Base-by-base conservation (phyloP, 2,329 filamentous ascomycete genomes). In the Colletotrichum paranaense region DNA sequence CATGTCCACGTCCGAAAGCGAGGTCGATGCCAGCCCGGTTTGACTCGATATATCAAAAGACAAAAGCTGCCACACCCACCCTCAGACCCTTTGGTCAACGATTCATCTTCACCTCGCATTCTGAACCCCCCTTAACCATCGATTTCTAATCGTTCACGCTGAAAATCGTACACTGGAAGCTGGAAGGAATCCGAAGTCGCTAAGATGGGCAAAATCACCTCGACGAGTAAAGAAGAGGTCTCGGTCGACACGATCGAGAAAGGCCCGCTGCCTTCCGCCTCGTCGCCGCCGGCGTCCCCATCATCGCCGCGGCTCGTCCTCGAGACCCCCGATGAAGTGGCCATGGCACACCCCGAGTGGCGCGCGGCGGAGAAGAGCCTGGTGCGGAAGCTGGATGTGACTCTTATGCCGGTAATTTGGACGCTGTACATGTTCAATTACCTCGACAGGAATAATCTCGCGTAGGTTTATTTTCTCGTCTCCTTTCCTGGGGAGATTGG, bases 351-450 rank as follows among this genome's bases (percentile, higher is more conserved):
- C 19, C 56, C 71, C 22, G 67, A 73, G 55, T 73, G 67, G 71
- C 32, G 28, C 16, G 71, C 67, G 28, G 46, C 67, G 6, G 71
- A 73, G 49, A 73, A 46, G 46, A 52, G 35, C 4, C 46, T 79
- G 5, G 78, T 79, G 5, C 67, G 72, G 35, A 77, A 77, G 46
- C 75, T 79, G 8, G 77, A 79, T 53, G 65, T 77, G 67, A 79
- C 77, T 2, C 63, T 79, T 9, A 62, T 79, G 56, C 71, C 71
- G 1, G 75, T 76, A 22, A 67, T 73, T 28, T 73, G 71, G 71
- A 71, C 55, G 6, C 57, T 73, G 32, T 74, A 74, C 65, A 68
- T 74, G 69, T 74, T 74, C 68, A 74, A 74, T 69, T 73, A 73
- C 28, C 69, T 74, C 38, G 73, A 74, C 42, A 65, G 73, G 42